These are phyloP conservation scores for Cercospora berteroae DNA, from an alignment of 2,329 filamentous ascomycete species.

Conservation along the genomic window DNA sequence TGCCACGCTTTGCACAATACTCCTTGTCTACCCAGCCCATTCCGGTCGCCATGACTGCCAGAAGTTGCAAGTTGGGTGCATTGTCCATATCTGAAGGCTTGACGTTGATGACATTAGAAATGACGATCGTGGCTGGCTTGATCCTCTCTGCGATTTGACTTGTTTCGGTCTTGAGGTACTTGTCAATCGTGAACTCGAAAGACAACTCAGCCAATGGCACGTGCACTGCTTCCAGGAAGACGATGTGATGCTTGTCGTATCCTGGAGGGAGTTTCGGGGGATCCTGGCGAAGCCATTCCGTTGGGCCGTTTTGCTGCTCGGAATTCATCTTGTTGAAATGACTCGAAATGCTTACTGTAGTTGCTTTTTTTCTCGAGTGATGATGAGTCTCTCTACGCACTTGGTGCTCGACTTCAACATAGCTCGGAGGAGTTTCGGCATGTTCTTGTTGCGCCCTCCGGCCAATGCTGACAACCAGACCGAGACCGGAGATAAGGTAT, in stretches of 20 bases:
- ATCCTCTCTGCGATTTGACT: slow-evolving; percentile 26
- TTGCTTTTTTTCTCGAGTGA: not conserved
- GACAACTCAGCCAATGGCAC: slow-evolving; percentile 20
- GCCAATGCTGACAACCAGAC: not conserved
- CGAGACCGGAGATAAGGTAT: not conserved
- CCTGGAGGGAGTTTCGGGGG: slow-evolving; percentile 21
- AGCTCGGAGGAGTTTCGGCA: not conserved
- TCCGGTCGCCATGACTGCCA: slow-evolving; percentile 24
- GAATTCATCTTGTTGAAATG: not conserved
- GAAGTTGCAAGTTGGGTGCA: slow-evolving; percentile 23
- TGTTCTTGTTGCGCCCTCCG: not conserved
- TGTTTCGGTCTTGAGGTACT: slow-evolving; percentile 33
- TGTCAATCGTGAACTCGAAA: slow-evolving; percentile 24
- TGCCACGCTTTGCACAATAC: slow-evolving; percentile 22
- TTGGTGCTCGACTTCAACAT: not conserved
- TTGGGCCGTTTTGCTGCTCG: not conserved
- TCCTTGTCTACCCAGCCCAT: slow-evolving; percentile 28
- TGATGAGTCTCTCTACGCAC: not conserved
- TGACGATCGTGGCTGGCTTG: slow-evolving; percentile 25
- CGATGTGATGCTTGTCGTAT: slow-evolving; percentile 26
- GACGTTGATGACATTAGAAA: slow-evolving; percentile 24
- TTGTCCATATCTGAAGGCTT: slow-evolving; percentile 25
- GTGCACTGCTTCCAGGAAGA: slow-evolving; percentile 25
- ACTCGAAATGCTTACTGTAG: not conserved
- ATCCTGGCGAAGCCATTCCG: slow-evolving; percentile 17